Conservation (phyloP, 352 stramenopile species). For the Pythium periplocum region DNA sequence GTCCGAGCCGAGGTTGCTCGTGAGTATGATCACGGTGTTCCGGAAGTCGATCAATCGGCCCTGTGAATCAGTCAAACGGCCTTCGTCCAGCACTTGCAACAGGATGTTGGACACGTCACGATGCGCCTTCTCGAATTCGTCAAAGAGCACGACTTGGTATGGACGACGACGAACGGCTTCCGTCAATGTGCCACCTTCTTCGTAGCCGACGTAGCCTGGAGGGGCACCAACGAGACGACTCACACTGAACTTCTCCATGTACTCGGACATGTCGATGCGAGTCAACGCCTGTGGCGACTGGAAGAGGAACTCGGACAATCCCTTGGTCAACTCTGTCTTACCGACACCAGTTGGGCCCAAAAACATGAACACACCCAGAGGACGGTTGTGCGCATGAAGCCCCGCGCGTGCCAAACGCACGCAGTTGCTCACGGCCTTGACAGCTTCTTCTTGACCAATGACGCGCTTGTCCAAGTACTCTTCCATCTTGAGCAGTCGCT, state of each 20-base stretch:
- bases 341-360: conserved; percentile 91
- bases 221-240: conserved; percentile 89
- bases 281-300: conserved; percentile 93
- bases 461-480: conserved; percentile 90
- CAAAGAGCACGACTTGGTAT: conserved; percentile 96
- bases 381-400: conserved; percentile 93
- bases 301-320: conserved; percentile 94
- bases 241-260: conserved; percentile 96
- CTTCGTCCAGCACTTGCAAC: conserved; percentile 86
- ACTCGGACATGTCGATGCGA: conserved; percentile 97
- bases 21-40: conserved; percentile 98
- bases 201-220: conserved; percentile 91
- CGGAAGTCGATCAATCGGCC: conserved; percentile 95
- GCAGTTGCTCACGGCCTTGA: conserved; percentile 88
- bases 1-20: conserved; percentile 95
- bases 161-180: conserved; percentile 92
- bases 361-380: conserved; percentile 95
- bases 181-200: conserved; percentile 95
- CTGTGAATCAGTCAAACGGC: conserved; percentile 95
- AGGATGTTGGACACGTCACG: conserved; percentile 96
- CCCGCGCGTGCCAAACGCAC: conserved; percentile 91
- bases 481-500: conserved; percentile 93
- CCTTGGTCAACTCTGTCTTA: conserved; percentile 98
- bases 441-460: conserved; percentile 88
- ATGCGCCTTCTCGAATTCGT: conserved; percentile 98